Conservation (phyloP, 2,329 filamentous ascomycete genomes). For the Penicillium sp. region DNA sequence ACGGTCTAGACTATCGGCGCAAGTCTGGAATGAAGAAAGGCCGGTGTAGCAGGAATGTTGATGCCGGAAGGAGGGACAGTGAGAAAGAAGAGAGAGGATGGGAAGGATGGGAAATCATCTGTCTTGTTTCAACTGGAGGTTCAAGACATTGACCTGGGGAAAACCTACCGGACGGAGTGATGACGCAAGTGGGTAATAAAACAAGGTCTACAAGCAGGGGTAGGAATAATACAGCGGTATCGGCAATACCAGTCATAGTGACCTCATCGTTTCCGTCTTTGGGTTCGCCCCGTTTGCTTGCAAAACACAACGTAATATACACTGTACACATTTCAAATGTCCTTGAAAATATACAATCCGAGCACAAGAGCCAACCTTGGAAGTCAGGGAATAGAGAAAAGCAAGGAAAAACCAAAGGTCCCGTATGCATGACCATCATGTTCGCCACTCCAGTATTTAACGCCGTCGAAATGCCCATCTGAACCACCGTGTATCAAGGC, state of each 20-base stretch:
- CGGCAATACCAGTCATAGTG: constrained; percentile 14
- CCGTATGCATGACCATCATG: neutral
- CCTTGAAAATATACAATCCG: neutral
- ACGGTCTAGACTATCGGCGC: constrained; percentile 16
- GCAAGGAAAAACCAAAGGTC: neutral
- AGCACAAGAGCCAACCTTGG: neutral
- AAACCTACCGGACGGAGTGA: neutral
- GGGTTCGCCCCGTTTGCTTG: neutral
- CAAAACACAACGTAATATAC: neutral
- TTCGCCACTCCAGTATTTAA: neutral
- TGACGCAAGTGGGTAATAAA: constrained; percentile 4
- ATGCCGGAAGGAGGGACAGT: neutral
- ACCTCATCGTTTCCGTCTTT: constrained; percentile 16
- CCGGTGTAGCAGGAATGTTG: neutral
- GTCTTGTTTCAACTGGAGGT: neutral
- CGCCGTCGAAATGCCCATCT: constrained; percentile 10
- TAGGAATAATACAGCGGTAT: neutral
- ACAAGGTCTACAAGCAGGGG: neutral
- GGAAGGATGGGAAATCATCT: neutral
- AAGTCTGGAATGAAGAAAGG: neutral
- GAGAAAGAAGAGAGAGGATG: neutral
- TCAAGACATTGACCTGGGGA: constrained; percentile 7
- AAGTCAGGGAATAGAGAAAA: neutral
- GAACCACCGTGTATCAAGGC: constrained; percentile 1
- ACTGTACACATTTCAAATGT: neutral